These are phyloP conservation scores for Globisporangium cylindrosporum DNA, from an alignment of 352 stramenopile species.

Conservation along the genomic window DNA sequence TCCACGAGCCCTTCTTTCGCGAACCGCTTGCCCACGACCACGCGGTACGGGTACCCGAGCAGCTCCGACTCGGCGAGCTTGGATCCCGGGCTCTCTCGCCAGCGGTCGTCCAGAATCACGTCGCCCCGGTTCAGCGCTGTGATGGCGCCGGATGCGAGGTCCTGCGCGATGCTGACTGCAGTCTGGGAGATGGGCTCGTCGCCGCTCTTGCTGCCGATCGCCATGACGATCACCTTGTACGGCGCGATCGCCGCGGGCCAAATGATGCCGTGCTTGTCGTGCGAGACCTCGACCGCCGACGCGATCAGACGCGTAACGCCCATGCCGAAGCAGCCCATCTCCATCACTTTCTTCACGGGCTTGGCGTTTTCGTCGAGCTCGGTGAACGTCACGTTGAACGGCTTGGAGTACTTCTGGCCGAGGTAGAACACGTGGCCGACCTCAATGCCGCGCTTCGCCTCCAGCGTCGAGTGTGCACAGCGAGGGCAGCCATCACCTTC, in stretches of 20 bases:
- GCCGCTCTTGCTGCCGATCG: slow-evolving; percentile 55
- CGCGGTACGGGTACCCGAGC: slow-evolving; percentile 79
- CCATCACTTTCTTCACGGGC: slow-evolving; percentile 48
- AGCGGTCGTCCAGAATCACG: slow-evolving; percentile 83
- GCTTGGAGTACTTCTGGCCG: slow-evolving; percentile 87
- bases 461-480: slow-evolving; percentile 48
- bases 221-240: slow-evolving; percentile 79
- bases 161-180: slow-evolving; percentile 44
- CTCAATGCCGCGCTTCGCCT: slow-evolving; percentile 83
- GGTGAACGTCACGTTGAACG: slow-evolving; percentile 63
- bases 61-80: slow-evolving; percentile 87
- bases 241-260: slow-evolving; percentile 81
- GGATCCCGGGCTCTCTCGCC: slow-evolving; percentile 70
- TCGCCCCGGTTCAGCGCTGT: slow-evolving; percentile 39
- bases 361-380: slow-evolving; percentile 31
- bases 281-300: slow-evolving; percentile 73
- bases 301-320: slow-evolving; percentile 81
- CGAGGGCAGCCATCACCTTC: slow-evolving; percentile 63
- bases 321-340: slow-evolving; percentile 90
- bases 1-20: slow-evolving; percentile 73
- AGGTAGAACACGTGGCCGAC: slow-evolving; percentile 89
- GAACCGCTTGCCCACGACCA: slow-evolving; percentile 83
- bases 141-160: slow-evolving; percentile 42
- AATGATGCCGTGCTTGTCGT: slow-evolving; percentile 75
- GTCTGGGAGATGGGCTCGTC: slow-evolving; percentile 47